Evolutionary conservation across 148 eudicot species (phyloP), one percentile per base, ranked within the genome.

Genomic region (Spergularia marina): DNA sequence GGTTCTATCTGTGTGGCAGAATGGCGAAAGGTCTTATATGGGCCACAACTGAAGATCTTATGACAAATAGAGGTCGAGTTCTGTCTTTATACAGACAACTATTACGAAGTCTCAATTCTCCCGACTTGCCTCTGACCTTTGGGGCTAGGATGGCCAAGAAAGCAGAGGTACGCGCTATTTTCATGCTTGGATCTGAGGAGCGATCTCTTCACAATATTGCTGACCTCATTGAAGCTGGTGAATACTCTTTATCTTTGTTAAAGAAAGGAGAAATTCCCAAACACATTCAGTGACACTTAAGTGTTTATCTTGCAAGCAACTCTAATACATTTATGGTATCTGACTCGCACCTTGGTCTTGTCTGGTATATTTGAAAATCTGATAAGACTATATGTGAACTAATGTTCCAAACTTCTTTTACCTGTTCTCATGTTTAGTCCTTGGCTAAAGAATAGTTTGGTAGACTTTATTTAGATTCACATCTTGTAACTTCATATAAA

Each of bases 181-280:
- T 91, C 81, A 39, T 89, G 88, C 12, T 87, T 49, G 96, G 83
- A 36, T 82, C 96, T 36, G 92, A 91, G 70, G 96, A 91, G 73
- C 72, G 67, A 63, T 91, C 96, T 5, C 78, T 87, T 61, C 88
- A 89, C 76, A 91, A 91, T 84, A 86, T 89, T 65, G 79, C 82
- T 40, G 96, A 91, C 77, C 88, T 91, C 59, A 84, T 91, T 12
- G 89, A 89, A 40, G 78, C 87, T 78, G 96, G 85, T 11, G 92
- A 91, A 84, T 87, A 91, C 77, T 79, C 92, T 40, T 82, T 89
- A n/a, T 85, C 91, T 7, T 76, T 83, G 68, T 80, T 91, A 16
- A 91, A 77, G 68, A 89, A 89, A 82, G 96, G 96, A 59, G 86
- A 91, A 89, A 88, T 91, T 68, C 96, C 96, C 13, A 91, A 85